A percentile compares a stretch with the other conserved stretches of the same genome.
phyloP scores from a whole-genome alignment of 2,329 filamentous ascomycete genomes.

The Zymoseptoria tritici region DNA sequence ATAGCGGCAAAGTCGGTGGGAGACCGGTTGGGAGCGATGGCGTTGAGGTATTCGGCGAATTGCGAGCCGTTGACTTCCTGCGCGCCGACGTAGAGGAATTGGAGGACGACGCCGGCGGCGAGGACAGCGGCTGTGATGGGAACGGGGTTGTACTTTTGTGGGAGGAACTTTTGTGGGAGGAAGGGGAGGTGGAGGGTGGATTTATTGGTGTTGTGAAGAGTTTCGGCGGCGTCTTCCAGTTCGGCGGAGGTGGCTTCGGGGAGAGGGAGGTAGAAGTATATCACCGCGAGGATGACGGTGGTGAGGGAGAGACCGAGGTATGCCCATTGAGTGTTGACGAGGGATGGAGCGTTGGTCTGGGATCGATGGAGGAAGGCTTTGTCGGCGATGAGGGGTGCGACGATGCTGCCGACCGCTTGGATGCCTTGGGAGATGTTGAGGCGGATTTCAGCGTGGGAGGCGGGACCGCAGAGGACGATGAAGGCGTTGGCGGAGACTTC shows the following conservation, averaged over 20 bases:
- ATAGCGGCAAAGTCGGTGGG: constrained; percentile 42
- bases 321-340: constrained; percentile 58
- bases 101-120: constrained; percentile 45
- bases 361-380: constrained; percentile 49
- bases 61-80: constrained; percentile 50
- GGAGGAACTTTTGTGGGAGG: constrained; percentile 17
- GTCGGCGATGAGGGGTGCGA: constrained; percentile 53
- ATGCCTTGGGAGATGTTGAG: constrained; percentile 55
- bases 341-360: constrained; percentile 38
- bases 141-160: constrained; percentile 32
- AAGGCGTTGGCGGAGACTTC: constrained; percentile 57
- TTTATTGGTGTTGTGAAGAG: constrained; percentile 43
- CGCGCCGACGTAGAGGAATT: constrained; percentile 55
- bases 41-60: constrained; percentile 39
- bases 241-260: constrained; percentile 56
- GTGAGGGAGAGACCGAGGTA: constrained; percentile 58
- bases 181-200: constrained; percentile 21
- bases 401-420: constrained; percentile 53
- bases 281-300: constrained; percentile 50
- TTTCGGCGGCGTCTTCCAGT: constrained; percentile 48
- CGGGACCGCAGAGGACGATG: constrained; percentile 54
- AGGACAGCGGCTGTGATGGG: constrained; percentile 52
- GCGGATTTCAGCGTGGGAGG: constrained; percentile 52
- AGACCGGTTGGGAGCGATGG: constrained; percentile 33
- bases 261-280: constrained; percentile 55